Conservation (phyloP, 768 basidiomycete genomes). For the Glaciozyma martinii region DNA sequence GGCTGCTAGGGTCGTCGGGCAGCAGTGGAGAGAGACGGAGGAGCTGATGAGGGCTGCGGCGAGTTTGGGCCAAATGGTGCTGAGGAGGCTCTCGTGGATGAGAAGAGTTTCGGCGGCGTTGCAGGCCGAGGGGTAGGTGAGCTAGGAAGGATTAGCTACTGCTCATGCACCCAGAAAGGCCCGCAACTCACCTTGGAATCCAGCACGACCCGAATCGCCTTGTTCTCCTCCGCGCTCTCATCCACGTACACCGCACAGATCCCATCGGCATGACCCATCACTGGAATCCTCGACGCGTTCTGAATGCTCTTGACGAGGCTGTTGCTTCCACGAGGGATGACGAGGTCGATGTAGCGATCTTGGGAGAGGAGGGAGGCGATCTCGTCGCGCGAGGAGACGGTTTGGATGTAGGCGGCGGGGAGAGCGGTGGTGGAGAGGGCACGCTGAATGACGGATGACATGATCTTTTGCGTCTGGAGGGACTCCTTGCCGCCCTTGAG, state of each 20-base stretch:
- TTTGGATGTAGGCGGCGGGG: conserved; percentile 74
- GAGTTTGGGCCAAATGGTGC: conserved; percentile 70
- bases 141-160: conserved; percentile 45
- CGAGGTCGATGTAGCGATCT: conserved; percentile 89
- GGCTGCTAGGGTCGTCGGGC: conserved; percentile 53
- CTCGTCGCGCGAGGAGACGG: conserved; percentile 82
- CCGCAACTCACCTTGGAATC: conserved; percentile 73
- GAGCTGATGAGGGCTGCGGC: conserved; percentile 59
- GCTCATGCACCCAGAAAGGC: not conserved
- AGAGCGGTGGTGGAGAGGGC: conserved; percentile 66
- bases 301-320: conserved; percentile 80
- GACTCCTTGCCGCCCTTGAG: conserved; percentile 98
- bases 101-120: conserved; percentile 86
- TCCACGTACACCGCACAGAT: conserved; percentile 86
- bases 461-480: conserved; percentile 60
- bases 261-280: conserved; percentile 99
- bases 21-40: conserved; percentile 71
- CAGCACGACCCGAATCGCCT: conserved; percentile 69
- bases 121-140: conserved; percentile 90
- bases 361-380: conserved; percentile 76
- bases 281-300: conserved; percentile 80
- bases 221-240: conserved; percentile 63
- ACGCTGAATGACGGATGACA: conserved; percentile 67
- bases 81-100: conserved; percentile 63
- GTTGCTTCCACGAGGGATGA: conserved; percentile 93